A percentile compares a stretch with the other conserved stretches of the same genome.
Evolutionary conservation across 805 yeast genomes (phyloP).

Genomic region (Metschnikowia colocasiae): DNA sequence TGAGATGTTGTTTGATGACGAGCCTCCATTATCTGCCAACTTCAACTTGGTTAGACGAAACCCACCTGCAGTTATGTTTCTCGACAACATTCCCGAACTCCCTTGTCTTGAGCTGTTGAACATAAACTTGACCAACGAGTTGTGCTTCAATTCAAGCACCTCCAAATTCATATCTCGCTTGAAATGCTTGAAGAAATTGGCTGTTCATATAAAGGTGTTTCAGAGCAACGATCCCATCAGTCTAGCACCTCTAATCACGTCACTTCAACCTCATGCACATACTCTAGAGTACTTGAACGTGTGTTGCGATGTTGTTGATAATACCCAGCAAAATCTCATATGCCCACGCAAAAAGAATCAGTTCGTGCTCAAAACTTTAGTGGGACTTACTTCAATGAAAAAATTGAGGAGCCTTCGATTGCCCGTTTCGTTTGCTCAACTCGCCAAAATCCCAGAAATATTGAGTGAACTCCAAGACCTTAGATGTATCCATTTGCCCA

Average conservation of each 20-base stretch:
- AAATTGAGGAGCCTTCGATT: conserved; percentile 9
- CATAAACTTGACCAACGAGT: conserved; percentile 13
- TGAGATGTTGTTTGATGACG: conserved; percentile 7
- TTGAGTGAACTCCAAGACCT: conserved; percentile 3
- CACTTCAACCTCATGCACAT: conserved; percentile 11
- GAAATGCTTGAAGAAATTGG: conserved; percentile 6
- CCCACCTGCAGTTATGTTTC: conserved; percentile 13
- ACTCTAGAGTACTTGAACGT: conserved; percentile 12
- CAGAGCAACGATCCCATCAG: conserved; percentile 6
- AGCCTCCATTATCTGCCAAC: not conserved
- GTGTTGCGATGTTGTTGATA: conserved; percentile 13
- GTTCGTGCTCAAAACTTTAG: conserved; percentile 8
- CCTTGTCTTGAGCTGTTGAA: conserved; percentile 10
- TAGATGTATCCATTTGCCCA: conserved; percentile 10
- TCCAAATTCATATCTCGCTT: conserved; percentile 7
- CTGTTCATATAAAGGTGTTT: conserved; percentile 12
- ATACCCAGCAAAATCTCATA: not conserved
- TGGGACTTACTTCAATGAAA: conserved; percentile 7
- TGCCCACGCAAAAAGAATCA: conserved; percentile 11
- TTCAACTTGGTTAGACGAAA: conserved; percentile 10
- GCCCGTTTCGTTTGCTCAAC: conserved; percentile 12
- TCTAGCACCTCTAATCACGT: conserved; percentile 11
- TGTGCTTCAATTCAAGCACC: conserved; percentile 12
- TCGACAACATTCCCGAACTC: conserved; percentile 10
- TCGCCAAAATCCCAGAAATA: conserved; percentile 6